Evolutionary conservation across 768 basidiomycete species (phyloP), one percentile per base, ranked within the genome.

Genomic region (Rubroboletus pulcherrimus): DNA sequence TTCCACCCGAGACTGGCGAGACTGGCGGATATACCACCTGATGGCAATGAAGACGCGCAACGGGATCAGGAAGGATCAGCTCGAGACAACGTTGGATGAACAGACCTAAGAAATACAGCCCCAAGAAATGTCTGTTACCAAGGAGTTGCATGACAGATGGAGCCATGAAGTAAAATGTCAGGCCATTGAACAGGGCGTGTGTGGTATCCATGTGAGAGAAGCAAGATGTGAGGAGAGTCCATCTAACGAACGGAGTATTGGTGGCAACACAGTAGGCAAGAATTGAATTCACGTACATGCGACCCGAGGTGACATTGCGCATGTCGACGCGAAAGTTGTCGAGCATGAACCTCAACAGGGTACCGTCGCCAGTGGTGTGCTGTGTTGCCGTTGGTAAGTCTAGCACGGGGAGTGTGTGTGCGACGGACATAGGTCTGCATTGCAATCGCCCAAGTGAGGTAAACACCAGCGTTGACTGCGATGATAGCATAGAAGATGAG

Each of bases 101-200:
- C 80, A 19, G 49, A 84, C 89, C 83, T 65, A 86, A 79, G 53
- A 93, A 73, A 67, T 93, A 93, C n/a, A 93, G 77, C 10, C 73
- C 73, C 4, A 91, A 66, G 68, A 93, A 93, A 17, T 78, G 78
- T 10, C 78, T 73, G 63, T 81, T 85, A 0, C 89, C 89, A 11
- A 93, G 76, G 43, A 86, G 71, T 17, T 71, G 63, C 29, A 92
- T 75, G 45, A 89, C 82, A 3, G 81, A 71, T 1, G 78, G 81
- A 0, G 85, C 87, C 80, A 91, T 82, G 73, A 88, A 92, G 70
- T 78, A 90, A 71, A 83, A 89, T 0, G 86, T 84, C 64, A 90
- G 79, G n/a, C 81, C 83, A 63, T 92, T 92, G 68, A 90, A 77
- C n/a, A 89, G 59, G 4, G 88, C 79, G 64, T 92, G 90, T 0